A percentile compares a stretch with the other conserved stretches of the same genome.
These are phyloP conservation scores for Claviceps fusiformis DNA, from an alignment of 2,329 filamentous ascomycete genomes.

Conservation along the genomic window DNA sequence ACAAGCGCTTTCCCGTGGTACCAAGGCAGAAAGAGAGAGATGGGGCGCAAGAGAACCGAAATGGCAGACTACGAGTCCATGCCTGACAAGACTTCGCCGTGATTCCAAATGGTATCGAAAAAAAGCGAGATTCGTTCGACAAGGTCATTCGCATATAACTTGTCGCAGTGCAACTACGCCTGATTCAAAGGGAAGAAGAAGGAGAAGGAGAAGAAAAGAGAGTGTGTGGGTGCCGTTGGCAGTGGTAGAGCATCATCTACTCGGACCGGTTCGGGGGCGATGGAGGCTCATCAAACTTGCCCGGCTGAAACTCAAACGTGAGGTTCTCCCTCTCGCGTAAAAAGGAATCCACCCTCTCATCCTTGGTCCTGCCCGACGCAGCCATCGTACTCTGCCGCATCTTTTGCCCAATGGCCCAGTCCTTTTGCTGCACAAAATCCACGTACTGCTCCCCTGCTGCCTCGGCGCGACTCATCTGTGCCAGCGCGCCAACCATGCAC, in stretches of 20 bases:
- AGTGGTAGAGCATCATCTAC: neutral
- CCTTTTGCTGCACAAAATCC: conserved; percentile 52
- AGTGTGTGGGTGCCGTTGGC: neutral
- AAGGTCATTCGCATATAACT: too few relatives aligned
- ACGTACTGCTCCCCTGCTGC: conserved; percentile 48
- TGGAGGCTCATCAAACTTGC: conserved; percentile 15
- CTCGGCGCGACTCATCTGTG: conserved; percentile 58
- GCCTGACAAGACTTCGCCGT: too few relatives aligned
- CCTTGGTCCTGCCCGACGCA: conserved; percentile 36
- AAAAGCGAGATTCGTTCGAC: too few relatives aligned
- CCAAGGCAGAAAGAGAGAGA: too few relatives aligned
- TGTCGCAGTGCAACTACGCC: too few relatives aligned
- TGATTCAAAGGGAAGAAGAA: neutral
- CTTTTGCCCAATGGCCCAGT: conserved; percentile 49
- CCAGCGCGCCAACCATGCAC: conserved; percentile 54
- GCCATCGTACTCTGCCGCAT: conserved; percentile 39
- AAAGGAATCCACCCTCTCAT: conserved; percentile 65
- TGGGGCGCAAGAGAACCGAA: too few relatives aligned
- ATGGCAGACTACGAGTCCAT: too few relatives aligned
- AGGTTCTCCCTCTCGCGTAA: conserved; percentile 53
- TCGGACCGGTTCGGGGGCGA: conserved; percentile 4
- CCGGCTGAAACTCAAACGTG: conserved; percentile 19
- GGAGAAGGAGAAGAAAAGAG: too few relatives aligned
- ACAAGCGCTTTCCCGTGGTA: too few relatives aligned
- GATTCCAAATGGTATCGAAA: too few relatives aligned